Evolutionary conservation across 129 eudicot species (phyloP).

Genomic region (Artemisia tridentata): DNA sequence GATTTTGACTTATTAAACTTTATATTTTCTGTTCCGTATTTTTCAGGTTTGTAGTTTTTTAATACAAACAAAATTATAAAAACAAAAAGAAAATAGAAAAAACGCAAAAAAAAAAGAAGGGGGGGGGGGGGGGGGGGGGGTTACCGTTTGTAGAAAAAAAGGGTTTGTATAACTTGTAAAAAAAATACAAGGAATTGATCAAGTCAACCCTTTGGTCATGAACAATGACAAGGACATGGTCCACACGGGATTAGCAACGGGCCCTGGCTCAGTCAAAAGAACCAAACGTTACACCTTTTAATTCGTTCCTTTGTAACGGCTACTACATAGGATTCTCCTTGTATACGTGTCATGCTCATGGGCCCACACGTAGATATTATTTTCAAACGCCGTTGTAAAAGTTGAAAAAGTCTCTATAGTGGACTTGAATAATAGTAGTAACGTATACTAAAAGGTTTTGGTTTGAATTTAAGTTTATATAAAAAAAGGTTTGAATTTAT

Average conservation of each 20-base stretch:
- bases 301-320: conserved; percentile 19
- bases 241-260: conserved; percentile 26
- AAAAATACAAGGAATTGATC: conserved; percentile 16
- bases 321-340: conserved; percentile 26
- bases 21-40: no score
- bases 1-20: no score
- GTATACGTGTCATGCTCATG: conserved; percentile 11
- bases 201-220: conserved; percentile 27
- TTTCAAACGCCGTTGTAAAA: conserved; percentile 13
- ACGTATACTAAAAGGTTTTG: neutral
- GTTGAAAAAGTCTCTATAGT: conserved; percentile 4
- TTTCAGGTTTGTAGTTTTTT: no score
- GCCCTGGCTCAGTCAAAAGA: neutral
- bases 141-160: no score
- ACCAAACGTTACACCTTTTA: neutral
- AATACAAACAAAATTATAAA: no score
- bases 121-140: no score
- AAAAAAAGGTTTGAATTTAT: no score
- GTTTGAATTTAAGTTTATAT: neutral
- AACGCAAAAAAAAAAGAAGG: no score
- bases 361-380: conserved; percentile 14
- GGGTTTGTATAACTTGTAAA: no score
- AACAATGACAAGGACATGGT: conserved; percentile 10
- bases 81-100: no score
- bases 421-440: neutral